phyloP scores from a whole-genome alignment of 2,329 filamentous ascomycete species.

The Aspergillus pseudotamarii region DNA sequence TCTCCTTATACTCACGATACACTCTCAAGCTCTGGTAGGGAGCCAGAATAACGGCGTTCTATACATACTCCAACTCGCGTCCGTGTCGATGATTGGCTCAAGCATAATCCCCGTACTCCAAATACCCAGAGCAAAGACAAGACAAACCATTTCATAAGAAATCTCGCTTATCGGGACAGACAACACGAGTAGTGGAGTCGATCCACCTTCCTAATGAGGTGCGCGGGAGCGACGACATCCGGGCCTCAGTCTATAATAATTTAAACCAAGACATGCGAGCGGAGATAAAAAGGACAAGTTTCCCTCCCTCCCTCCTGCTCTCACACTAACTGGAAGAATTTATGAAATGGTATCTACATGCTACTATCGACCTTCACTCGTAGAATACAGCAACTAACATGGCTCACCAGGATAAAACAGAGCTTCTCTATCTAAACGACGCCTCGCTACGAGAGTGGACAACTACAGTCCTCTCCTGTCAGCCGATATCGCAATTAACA shows the following conservation, averaged over 20 bases:
- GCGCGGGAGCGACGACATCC: neutral
- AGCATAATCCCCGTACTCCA: too few relatives aligned
- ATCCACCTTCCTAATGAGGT: neutral
- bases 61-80: too few relatives aligned
- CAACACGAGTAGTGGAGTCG: neutral
- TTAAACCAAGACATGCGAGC: neutral
- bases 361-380: neutral
- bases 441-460: constrained; percentile 22
- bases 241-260: neutral
- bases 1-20: too few relatives aligned
- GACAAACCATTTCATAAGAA: too few relatives aligned
- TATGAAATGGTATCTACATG: neutral
- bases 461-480: constrained; percentile 26
- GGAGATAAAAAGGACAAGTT: neutral
- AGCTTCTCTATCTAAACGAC: constrained; percentile 32
- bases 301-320: neutral
- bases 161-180: too few relatives aligned
- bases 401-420: neutral
- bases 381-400: neutral
- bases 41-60: too few relatives aligned
- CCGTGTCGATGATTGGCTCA: too few relatives aligned
- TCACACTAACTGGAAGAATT: too few relatives aligned
- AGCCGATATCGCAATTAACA: constrained; percentile 22
- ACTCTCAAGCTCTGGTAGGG: too few relatives aligned
- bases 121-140: too few relatives aligned